These are phyloP conservation scores for Geoglossum glabrum DNA, from an alignment of 495 filamentous ascomycete genomes.

Conservation along the genomic window DNA sequence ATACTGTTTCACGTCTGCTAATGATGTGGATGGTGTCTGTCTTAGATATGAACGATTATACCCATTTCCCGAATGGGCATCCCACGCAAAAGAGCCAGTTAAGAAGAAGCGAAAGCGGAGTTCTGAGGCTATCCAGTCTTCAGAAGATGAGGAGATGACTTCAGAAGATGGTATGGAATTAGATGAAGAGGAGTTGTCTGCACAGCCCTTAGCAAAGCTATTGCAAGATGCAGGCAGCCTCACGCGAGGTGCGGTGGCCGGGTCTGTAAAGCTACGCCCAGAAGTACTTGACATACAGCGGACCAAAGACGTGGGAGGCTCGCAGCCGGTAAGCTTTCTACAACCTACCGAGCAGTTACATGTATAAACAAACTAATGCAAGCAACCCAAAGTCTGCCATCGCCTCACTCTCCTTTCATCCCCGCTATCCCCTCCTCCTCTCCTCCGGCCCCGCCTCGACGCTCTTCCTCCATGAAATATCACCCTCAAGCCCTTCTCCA, in stretches of 20 bases:
- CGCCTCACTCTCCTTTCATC: constrained; percentile 75
- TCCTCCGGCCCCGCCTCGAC: constrained; percentile 71
- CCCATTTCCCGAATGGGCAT: constrained; percentile 63
- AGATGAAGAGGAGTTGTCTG: constrained; percentile 39
- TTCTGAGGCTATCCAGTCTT: not conserved
- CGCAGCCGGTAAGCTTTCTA: constrained; percentile 30
- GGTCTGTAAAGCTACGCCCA: constrained; percentile 49
- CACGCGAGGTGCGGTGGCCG: constrained; percentile 25
- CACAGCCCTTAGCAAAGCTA: constrained; percentile 59
- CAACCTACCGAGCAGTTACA: not conserved
- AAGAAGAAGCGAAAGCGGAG: constrained; percentile 32
- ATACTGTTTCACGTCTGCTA: not conserved
- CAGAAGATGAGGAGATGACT: constrained; percentile 7
- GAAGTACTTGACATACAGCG: constrained; percentile 75
- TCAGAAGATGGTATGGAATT: constrained; percentile 27
- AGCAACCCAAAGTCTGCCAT: constrained; percentile 46
- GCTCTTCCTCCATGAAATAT: constrained; percentile 74
- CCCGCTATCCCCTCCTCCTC: constrained; percentile 65
- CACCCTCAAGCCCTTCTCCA: constrained; percentile 45
- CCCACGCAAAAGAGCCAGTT: constrained; percentile 17
- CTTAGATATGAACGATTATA: constrained; percentile 43
- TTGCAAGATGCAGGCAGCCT: constrained; percentile 45
- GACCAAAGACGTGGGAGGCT: constrained; percentile 39
- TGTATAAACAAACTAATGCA: constrained; percentile 12
- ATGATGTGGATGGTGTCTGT: not conserved